Percentiles rank a stretch among this genome's conserved stretches.
phyloP scores from a whole-genome alignment of 163 green algal genomes.

The Chlorella variabilis region DNA sequence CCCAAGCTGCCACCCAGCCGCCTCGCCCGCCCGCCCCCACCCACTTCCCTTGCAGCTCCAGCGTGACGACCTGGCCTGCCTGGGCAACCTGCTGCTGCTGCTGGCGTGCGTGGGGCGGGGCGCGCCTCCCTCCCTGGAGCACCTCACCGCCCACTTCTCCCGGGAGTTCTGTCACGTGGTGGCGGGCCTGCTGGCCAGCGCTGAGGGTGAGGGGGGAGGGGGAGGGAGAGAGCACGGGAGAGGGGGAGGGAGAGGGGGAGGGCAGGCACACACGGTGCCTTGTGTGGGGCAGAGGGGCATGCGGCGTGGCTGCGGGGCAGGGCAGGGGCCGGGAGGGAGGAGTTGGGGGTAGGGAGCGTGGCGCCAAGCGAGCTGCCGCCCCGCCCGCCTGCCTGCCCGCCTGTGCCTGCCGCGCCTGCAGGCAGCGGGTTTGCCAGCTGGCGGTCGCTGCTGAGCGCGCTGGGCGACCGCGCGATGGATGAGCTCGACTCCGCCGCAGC shows the following conservation, averaged over 20 bases:
- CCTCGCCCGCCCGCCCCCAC: neutral
- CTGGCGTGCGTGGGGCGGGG: conserved; percentile 71
- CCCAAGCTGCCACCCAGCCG: no score
- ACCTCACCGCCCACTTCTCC: conserved; percentile 65
- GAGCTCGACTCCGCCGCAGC: conserved; percentile 69
- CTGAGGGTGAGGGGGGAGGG: conserved; percentile 51
- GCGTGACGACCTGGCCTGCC: conserved; percentile 61
- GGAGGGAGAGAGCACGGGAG: neutral
- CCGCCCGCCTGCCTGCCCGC: no score
- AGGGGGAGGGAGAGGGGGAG: neutral
- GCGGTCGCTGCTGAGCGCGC: conserved; percentile 67
- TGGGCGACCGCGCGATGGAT: conserved; percentile 76
- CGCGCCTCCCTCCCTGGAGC: conserved; percentile 59
- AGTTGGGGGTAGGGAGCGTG: no score
- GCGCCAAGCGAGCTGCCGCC: no score
- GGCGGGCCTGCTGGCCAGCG: conserved; percentile 69
- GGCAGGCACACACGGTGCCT: no score
- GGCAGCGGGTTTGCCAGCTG: conserved; percentile 69
- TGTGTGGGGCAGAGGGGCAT: no score
- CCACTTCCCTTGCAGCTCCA: conserved; percentile 46
- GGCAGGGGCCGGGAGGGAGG: no score
- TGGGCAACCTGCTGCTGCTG: conserved; percentile 84
- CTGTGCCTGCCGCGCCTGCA: neutral
- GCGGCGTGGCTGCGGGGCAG: no score
- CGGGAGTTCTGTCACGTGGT: conserved; percentile 73